These are phyloP conservation scores for Phaffomyces antillensis DNA, from an alignment of 805 yeast genomes.

Conservation along the genomic window DNA sequence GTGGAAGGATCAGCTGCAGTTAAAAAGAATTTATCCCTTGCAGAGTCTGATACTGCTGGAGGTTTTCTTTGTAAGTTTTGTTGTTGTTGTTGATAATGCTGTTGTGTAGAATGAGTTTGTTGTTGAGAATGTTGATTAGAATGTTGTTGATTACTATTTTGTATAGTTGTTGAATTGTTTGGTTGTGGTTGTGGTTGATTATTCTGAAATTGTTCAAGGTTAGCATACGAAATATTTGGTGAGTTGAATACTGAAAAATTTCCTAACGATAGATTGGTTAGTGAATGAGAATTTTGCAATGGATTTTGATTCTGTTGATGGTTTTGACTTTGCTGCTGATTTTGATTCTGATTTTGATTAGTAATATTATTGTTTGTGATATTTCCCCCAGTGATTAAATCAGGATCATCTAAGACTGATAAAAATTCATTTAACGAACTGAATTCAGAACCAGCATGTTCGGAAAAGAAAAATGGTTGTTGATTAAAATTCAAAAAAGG, in stretches of 20 bases:
- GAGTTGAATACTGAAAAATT: conserved; percentile 18
- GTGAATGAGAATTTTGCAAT: conserved; percentile 19
- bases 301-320: not conserved
- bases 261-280: conserved; percentile 21
- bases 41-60: conserved; percentile 46
- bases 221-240: conserved; percentile 15
- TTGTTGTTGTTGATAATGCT: too few relatives aligned
- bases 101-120: too few relatives aligned
- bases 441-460: conserved; percentile 90
- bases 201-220: conserved; percentile 9
- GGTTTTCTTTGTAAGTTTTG: not conserved
- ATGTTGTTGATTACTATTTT: too few relatives aligned
- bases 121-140: too few relatives aligned
- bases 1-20: conserved; percentile 98
- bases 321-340: not conserved
- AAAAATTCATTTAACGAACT: conserved; percentile 83
- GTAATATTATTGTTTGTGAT: not conserved
- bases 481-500: conserved; percentile 29
- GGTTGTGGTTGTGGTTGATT: not conserved
- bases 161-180: not conserved
- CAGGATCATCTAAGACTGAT: conserved; percentile 85
- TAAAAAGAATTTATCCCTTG: conserved; percentile 85
- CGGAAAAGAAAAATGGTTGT: conserved; percentile 79
- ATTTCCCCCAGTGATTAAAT: conserved; percentile 40
- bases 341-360: too few relatives aligned